Evolutionary conservation across 2,329 filamentous ascomycete species (phyloP).

Genomic region (Fusarium sp.): DNA sequence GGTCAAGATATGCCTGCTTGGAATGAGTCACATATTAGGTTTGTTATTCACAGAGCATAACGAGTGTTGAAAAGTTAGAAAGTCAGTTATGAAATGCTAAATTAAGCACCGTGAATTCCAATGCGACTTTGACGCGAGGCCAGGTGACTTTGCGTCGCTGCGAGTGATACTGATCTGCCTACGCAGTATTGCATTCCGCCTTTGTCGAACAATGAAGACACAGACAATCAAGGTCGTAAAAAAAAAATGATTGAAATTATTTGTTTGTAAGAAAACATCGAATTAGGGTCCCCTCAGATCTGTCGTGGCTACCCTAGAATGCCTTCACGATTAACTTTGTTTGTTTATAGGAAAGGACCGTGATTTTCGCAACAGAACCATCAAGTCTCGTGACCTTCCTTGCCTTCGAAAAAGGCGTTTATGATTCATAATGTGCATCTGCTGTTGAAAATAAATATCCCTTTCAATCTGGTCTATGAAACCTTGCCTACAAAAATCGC

Average conservation of each 20-base stretch:
- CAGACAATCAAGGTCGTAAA: accelerated
- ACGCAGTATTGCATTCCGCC: accelerated
- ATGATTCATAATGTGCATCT: accelerated
- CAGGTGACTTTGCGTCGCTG: background rate
- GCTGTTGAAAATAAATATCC: too few species aligned
- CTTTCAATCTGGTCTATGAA: accelerated
- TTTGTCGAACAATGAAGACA: accelerated
- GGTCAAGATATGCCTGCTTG: background rate
- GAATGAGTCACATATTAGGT: background rate
- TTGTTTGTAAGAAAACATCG: accelerated
- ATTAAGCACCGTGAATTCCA: background rate
- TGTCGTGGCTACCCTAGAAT: background rate
- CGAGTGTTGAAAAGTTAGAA: too few species aligned
- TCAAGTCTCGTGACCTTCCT: background rate
- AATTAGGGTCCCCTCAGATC: accelerated
- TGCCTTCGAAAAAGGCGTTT: accelerated
- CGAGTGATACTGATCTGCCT: background rate
- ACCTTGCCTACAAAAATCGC: accelerated
- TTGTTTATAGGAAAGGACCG: accelerated
- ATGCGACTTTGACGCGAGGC: background rate
- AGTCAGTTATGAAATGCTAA: background rate
- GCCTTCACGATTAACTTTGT: accelerated
- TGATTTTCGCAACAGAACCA: too few species aligned
- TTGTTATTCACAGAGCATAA: background rate
- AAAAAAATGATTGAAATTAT: too few species aligned